Conservation (phyloP, 164 flowering plant genomes). For the Euptelea pleiosperma region DNA sequence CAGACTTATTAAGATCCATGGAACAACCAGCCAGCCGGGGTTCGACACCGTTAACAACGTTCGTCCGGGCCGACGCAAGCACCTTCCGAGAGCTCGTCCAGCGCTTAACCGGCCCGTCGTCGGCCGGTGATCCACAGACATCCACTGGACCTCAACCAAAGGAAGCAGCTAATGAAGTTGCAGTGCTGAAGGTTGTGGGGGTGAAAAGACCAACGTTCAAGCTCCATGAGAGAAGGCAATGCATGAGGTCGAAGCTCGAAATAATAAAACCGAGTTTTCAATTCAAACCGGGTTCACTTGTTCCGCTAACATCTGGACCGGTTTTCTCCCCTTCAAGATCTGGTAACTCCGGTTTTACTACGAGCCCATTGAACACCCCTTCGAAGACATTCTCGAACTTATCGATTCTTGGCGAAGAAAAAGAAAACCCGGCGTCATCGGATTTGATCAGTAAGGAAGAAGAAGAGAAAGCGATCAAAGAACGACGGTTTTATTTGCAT, state of each 20-base stretch:
- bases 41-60: slow-evolving; percentile 46
- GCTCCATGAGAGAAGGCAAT: slow-evolving; percentile 73
- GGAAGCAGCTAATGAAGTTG: slow-evolving; percentile 11
- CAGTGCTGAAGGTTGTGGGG: slow-evolving; percentile 15
- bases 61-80: slow-evolving; percentile 53
- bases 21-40: slow-evolving; percentile 20
- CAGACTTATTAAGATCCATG: slow-evolving; percentile 22
- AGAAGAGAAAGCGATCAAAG: slow-evolving; percentile 64
- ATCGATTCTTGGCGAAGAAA: slow-evolving; percentile 34
- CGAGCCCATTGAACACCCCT: slow-evolving; percentile 29
- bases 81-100: slow-evolving; percentile 73
- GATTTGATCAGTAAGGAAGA: slow-evolving; percentile 28
- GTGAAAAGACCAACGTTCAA: slow-evolving; percentile 37
- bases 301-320: neutral
- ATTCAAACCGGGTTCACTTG: slow-evolving; percentile 18
- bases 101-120: slow-evolving; percentile 60
- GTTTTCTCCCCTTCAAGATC: neutral
- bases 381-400: slow-evolving; percentile 34
- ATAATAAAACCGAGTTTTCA: slow-evolving; percentile 40
- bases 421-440: neutral
- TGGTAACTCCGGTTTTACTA: neutral
- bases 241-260: slow-evolving; percentile 50
- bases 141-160: slow-evolving; percentile 1
- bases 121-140: neutral
- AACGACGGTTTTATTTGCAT: slow-evolving; percentile 63